Evolutionary conservation across 1,284 basidiomycete species (phyloP), one percentile per base, ranked within the genome.

Genomic region (Pseudozyma pruni): DNA sequence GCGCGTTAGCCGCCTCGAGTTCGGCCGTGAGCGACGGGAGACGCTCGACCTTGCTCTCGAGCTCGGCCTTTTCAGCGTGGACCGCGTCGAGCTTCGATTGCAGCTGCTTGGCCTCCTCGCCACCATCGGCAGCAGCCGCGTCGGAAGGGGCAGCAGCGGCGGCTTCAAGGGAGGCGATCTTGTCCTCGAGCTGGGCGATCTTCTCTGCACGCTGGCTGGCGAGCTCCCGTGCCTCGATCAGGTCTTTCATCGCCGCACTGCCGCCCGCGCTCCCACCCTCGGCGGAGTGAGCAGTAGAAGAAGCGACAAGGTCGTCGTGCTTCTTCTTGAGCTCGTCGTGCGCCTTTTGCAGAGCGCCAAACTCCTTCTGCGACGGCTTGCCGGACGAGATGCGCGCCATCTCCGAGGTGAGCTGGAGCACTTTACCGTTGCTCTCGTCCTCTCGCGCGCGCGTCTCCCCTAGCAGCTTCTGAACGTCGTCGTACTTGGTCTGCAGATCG

Each of bases 261-360:
- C 29, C 43, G 17, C 10, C 47, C n/a, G n/a, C n/a, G 5, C 19
- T 48, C 1, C 11, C 34, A 5, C 9, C 16, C 5, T 23, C 51
- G 25, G 17, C 22, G 5, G 59, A 17, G 22, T 34, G n/a, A n/a
- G n/a, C n/a, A n/a, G n/a, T 20, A 19, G 27, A n/a, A 10, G 44
- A 16, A 10, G 39, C 44, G 5, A 46, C 7, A 2, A 51, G 31
- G 7, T 68, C 49, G 17, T 68, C 64, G n/a, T 46, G 47, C 40
- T 58, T 61, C 57, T 50, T 57, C 52, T 71, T 64, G n/a, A 64
- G n/a, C 31, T 64, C 62, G 10, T 66, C 68, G 39, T 55, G 31
- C 16, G 52, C 27, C 53, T 64, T 60, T 35, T 60, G 60, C 38
- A 64, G 33, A 14, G 61, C 60, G 2, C 41, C 41, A 39, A 62